phyloP scores from a whole-genome alignment of 179 eudicot genomes.

The Nepenthes alata region DNA sequence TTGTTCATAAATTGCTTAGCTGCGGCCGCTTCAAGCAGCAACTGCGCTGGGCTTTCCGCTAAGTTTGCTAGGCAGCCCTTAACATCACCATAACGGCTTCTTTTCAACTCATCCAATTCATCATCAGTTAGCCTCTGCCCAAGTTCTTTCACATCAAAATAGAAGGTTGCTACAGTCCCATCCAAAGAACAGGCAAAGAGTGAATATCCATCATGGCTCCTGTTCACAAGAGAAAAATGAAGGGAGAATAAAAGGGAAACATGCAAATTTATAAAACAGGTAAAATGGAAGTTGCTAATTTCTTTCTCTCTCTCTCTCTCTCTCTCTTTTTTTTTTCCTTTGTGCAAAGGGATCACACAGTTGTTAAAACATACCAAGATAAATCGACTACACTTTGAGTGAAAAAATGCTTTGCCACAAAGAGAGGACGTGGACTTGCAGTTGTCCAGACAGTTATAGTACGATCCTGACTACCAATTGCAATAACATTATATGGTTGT shows the following conservation, averaged over 20 bases:
- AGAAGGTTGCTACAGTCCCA: slow-evolving; percentile 46
- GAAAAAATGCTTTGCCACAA: slow-evolving; percentile 57
- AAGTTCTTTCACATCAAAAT: slow-evolving; percentile 42
- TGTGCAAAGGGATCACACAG: background rate
- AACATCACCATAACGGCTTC: slow-evolving; percentile 50
- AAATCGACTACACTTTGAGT: slow-evolving; percentile 53
- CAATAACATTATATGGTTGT: slow-evolving; percentile 48
- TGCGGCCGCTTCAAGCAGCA: slow-evolving; percentile 49
- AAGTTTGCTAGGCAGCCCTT: slow-evolving; percentile 42
- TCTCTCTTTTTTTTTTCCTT: background rate
- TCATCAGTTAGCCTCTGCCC: slow-evolving; percentile 37
- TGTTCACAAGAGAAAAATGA: slow-evolving; percentile 10
- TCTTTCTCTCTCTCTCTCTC: too few relatives aligned
- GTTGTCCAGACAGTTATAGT: slow-evolving; percentile 61
- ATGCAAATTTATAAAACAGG: background rate
- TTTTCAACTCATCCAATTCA: slow-evolving; percentile 43
- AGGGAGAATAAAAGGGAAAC: background rate
- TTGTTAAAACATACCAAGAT: slow-evolving; percentile 24
- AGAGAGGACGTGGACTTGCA: slow-evolving; percentile 53
- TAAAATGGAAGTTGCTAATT: background rate
- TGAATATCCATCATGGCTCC: slow-evolving; percentile 63
- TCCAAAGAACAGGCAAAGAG: slow-evolving; percentile 52
- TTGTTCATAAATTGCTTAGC: slow-evolving; percentile 27
- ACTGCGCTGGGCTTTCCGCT: slow-evolving; percentile 50
- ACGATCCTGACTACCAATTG: slow-evolving; percentile 60